Base-by-base conservation (phyloP, 495 filamentous ascomycete genomes). In the Penicillium salamii region DNA sequence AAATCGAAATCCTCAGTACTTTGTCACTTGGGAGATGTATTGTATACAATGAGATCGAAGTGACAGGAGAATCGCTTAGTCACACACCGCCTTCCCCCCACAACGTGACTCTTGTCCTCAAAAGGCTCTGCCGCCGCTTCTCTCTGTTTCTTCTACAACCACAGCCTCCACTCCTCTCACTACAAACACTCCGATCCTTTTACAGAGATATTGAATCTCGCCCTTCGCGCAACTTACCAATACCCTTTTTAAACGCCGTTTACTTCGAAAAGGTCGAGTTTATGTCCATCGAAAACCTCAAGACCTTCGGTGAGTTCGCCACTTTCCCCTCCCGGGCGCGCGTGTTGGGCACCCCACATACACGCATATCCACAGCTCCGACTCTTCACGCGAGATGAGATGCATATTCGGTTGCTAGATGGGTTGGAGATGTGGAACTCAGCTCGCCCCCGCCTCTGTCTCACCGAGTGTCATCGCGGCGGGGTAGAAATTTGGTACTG, bases 221-320 rank as follows among this genome's bases (percentile, higher is more conserved):
- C 49, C 53, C 48, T 55, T 49, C 53, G 47, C 50, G 67, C 47
- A 58, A 37, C 62, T 61, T 57, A 55, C 55, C 58, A 63, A 71
- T 26, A 66, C 62, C 59, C 58, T 62, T 75, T 71, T 70, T 68
- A 69, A 74, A 62, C 58, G 59, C 63, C 64, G 54, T 69, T 74
- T 68, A 59, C 49, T 36, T 59, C 53, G 28, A 49, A 74, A 71
- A 77, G 67, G 67, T 69, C 76, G 77, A 90, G 88, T 96, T 95
- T 95, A 97, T 96, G 91, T 95, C 91, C 86, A 96, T 96, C 90
- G 88, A 96, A 93, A 97, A 97, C 83, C 89, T 97, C 78, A 96
- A 95, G 85, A 87, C 90, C 84, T 93, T 92, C 87, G 93, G 91
- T 96, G 72, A 75, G 91, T 81, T 58, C 55, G 55, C 60, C 66